These are phyloP conservation scores for Collariella sp. DNA, from an alignment of 495 filamentous ascomycete genomes.

Conservation along the genomic window DNA sequence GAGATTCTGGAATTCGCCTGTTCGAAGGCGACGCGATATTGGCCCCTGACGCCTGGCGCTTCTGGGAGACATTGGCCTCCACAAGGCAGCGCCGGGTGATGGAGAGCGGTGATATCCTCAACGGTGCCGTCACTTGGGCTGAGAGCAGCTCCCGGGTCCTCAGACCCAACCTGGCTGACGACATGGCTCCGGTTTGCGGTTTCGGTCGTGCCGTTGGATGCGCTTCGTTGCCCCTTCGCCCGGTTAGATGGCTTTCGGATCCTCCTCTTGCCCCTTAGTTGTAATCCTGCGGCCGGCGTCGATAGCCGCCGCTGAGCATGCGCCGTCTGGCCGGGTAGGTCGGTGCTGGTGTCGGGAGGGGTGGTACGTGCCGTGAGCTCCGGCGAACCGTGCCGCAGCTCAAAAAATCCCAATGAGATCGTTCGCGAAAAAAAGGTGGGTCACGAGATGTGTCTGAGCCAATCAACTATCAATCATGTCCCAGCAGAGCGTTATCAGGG, in stretches of 20 bases:
- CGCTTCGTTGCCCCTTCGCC: neutral
- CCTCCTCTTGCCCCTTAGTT: neutral
- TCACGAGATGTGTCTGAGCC: neutral
- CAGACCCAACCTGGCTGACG: constrained; percentile 10
- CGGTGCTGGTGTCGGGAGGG: neutral
- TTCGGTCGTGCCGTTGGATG: neutral
- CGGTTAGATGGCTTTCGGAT: neutral
- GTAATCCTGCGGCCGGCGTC: neutral
- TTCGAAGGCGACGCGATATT: neutral
- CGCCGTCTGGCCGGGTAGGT: neutral
- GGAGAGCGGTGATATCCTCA: neutral
- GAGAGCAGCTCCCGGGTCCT: constrained; percentile 6
- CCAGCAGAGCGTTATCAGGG: neutral
- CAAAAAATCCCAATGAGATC: neutral
- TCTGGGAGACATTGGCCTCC: neutral
- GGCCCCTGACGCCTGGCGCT: neutral
- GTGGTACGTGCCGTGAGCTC: neutral
- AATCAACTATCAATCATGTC: neutral
- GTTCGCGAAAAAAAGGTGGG: neutral
- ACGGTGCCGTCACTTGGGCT: neutral
- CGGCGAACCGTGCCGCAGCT: neutral
- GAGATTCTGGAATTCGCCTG: neutral
- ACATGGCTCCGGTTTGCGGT: constrained; percentile 2
- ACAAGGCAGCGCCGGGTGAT: neutral
- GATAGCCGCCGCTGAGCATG: neutral